These are phyloP conservation scores for Artemisia argyi DNA, from an alignment of 129 eudicot species.

Conservation along the genomic window DNA sequence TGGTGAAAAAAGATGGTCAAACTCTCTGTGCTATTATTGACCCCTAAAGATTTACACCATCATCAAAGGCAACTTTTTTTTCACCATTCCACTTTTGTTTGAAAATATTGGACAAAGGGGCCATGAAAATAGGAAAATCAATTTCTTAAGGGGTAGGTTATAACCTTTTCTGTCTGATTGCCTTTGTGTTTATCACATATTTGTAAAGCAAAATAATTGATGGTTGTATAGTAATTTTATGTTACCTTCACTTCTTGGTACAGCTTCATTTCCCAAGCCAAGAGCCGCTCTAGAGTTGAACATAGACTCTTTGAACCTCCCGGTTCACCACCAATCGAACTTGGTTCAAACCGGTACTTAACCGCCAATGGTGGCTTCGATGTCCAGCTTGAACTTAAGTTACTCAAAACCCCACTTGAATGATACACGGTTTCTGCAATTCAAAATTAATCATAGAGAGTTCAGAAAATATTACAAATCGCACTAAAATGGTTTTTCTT, in stretches of 20 bases:
- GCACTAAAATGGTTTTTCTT: not conserved
- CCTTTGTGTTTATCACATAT: conserved; percentile 6
- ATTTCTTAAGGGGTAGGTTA: no score
- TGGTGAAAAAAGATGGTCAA: conserved; percentile 26
- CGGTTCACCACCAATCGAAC: conserved; percentile 63
- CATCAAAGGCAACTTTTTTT: conserved; percentile 38
- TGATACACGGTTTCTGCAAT: conserved; percentile 88
- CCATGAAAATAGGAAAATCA: conserved; percentile 20
- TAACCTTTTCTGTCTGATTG: conserved; percentile 12
- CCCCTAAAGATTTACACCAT: conserved; percentile 26
- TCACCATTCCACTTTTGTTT: conserved; percentile 33
- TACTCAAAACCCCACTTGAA: conserved; percentile 87
- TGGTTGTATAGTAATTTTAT: conserved; percentile 1
- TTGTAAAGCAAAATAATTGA: conserved; percentile 21
- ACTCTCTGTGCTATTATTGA: conserved; percentile 24
- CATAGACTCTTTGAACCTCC: conserved; percentile 81
- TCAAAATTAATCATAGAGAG: not conserved
- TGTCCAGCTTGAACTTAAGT: conserved; percentile 96
- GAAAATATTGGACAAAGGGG: conserved; percentile 17
- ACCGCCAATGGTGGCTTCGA: conserved; percentile 97
- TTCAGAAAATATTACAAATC: not conserved
- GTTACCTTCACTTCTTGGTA: conserved; percentile 95
- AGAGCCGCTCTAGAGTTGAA: conserved; percentile 83
- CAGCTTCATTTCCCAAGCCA: conserved; percentile 98
- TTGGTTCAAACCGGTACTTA: conserved; percentile 81